These are phyloP conservation scores for Balamuthia mandrillaris DNA, from an alignment of 208 protist species.

Conservation along the genomic window DNA sequence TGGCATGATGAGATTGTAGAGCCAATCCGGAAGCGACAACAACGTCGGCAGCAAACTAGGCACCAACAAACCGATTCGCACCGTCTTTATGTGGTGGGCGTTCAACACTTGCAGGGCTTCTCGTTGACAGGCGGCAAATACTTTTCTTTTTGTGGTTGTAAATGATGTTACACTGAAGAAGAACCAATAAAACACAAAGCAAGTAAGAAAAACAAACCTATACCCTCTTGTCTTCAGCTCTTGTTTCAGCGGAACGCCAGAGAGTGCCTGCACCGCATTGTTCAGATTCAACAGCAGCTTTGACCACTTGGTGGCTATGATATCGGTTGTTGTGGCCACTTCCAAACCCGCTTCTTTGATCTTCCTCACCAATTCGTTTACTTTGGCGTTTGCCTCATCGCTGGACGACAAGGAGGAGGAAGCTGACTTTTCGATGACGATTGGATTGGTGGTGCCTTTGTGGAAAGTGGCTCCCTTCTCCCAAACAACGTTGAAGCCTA, in stretches of 20 bases:
- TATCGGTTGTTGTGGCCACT: neutral
- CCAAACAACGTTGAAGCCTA: neutral
- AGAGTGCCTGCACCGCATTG: neutral
- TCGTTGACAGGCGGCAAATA: neutral
- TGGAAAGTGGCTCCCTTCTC: neutral
- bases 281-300: conserved; percentile 16
- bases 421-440: neutral
- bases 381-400: neutral
- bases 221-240: too few relatives aligned
- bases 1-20: neutral
- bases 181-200: neutral
- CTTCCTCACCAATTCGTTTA: neutral
- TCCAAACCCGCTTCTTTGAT: too few relatives aligned
- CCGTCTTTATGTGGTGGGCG: neutral
- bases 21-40: neutral
- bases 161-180: too few relatives aligned
- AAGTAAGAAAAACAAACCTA: too few relatives aligned
- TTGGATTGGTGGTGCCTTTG: neutral
- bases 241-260: neutral
- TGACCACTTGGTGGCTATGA: neutral
- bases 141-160: too few relatives aligned
- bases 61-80: neutral
- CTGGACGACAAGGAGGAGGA: too few relatives aligned
- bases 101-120: neutral
- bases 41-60: neutral